A percentile compares a stretch with the other conserved stretches of the same genome.
phyloP scores from a whole-genome alignment of 2,329 filamentous ascomycete genomes.

The Xylaria sp. region DNA sequence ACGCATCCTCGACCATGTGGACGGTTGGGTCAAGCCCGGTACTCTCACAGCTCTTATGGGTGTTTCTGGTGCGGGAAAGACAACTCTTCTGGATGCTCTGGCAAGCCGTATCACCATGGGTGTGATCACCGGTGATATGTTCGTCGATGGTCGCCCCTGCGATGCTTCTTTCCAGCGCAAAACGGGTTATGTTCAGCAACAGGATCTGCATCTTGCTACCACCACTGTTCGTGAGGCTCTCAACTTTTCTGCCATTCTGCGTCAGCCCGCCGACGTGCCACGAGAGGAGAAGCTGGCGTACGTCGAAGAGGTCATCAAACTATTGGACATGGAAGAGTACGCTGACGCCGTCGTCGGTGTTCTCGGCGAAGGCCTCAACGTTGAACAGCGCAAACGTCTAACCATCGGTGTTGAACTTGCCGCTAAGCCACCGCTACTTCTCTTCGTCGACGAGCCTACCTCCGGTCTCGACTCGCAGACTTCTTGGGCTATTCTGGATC shows the following conservation, averaged over 20 bases:
- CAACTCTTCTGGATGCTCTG: conserved; percentile 86
- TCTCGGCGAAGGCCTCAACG: conserved; percentile 84
- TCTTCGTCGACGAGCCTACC: conserved; percentile 95
- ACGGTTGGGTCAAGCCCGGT: conserved; percentile 94
- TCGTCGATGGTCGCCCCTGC: conserved; percentile 70
- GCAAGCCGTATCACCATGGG: conserved; percentile 89
- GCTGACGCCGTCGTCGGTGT: conserved; percentile 92
- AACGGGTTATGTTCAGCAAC: conserved; percentile 91
- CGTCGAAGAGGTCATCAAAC: conserved; percentile 88
- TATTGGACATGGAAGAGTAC: conserved; percentile 89
- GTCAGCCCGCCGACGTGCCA: conserved; percentile 80
- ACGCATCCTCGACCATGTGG: conserved; percentile 83
- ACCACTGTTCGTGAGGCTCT: conserved; percentile 90
- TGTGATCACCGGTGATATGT: conserved; percentile 86
- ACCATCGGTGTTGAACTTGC: conserved; percentile 97
- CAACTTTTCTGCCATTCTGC: conserved; percentile 84
- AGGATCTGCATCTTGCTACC: conserved; percentile 87
- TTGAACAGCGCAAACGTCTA: conserved; percentile 77
- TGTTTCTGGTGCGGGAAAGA: conserved; percentile 93
- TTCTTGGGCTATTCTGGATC: conserved; percentile 88
- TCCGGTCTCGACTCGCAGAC: conserved; percentile 94
- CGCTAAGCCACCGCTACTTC: conserved; percentile 86
- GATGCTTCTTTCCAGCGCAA: conserved; percentile 90
- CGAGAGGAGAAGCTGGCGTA: conserved; percentile 83
- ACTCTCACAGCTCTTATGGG: conserved; percentile 92